Evolutionary conservation across 768 basidiomycete genomes (phyloP).

Genomic region (Russula olivacea): DNA sequence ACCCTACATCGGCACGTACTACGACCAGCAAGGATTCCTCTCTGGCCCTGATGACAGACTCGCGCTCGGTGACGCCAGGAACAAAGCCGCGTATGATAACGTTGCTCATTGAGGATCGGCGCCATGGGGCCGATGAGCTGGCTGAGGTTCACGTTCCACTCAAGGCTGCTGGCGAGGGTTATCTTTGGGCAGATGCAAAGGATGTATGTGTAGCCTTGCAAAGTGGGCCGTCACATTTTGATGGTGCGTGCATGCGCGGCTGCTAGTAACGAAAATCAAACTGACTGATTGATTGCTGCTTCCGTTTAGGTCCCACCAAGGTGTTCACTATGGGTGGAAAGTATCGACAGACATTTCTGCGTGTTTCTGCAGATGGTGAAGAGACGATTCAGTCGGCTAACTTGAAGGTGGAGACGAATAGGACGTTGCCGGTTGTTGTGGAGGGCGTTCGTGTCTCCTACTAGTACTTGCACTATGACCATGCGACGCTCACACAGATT

Average conservation of each 20-base stretch:
- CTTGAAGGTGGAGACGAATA: slow-evolving; percentile 16
- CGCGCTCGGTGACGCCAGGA: background rate
- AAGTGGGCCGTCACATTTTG: slow-evolving; percentile 56
- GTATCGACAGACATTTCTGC: slow-evolving; percentile 21
- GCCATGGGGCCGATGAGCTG: slow-evolving; percentile 50
- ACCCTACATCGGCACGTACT: no score
- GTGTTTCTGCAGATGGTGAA: slow-evolving; percentile 19
- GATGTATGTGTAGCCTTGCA: slow-evolving; percentile 59
- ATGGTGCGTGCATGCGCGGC: slow-evolving; percentile 40
- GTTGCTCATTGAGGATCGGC: slow-evolving; percentile 57
- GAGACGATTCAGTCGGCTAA: slow-evolving; percentile 19
- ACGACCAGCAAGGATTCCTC: no score
- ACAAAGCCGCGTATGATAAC: slow-evolving; percentile 49
- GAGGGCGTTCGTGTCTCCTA: slow-evolving; percentile 15
- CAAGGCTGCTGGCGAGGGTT: slow-evolving; percentile 42
- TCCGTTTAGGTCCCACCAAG: slow-evolving; percentile 18
- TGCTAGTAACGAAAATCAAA: background rate
- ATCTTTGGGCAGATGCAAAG: slow-evolving; percentile 67
- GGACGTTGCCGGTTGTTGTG: slow-evolving; percentile 14
- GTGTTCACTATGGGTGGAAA: slow-evolving; percentile 23
- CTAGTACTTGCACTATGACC: background rate
- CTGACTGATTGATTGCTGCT: background rate
- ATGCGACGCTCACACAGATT: background rate
- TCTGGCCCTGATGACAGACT: background rate
- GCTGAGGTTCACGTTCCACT: slow-evolving; percentile 64